Base-by-base conservation (phyloP, 2,329 filamentous ascomycete species). In the Hypoxylon sp. region DNA sequence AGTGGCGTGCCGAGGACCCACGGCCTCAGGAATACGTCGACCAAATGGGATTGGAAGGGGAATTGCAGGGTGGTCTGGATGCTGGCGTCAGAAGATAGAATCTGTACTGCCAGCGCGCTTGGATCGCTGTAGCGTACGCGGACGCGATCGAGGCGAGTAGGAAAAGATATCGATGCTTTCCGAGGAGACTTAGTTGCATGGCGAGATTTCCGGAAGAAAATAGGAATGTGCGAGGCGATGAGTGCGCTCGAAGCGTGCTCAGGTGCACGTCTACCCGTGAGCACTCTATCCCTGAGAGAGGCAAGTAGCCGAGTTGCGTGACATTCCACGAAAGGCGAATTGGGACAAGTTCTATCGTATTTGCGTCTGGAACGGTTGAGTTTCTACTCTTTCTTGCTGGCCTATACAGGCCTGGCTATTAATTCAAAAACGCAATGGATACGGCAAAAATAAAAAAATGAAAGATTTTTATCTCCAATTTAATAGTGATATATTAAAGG, bases 1-100 rank as follows among this genome's bases (percentile, higher is more conserved):
- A 83, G 62, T 86, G 82, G 82, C 82, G 73, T 5, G 76, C 78
- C 11, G 80, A 85, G 61, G 82, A 85, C 44, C 82, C 82, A 5
- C 71, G 82, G 29, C 82, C 82, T 4, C 80, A 85, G 64, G 82
- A 84, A 66, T 84, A 83, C 60, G 67, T 73, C 20, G 68, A 72
- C 35, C 75, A 77, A 25, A 70, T 73, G 32, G 74, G 74, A 30
- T 73, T 86, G 13, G 83, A 86, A 70, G 80, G 79, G 19, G 83
- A 86, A 53, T 73, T 86, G 29, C 80, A 80, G 20, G 79, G 78
- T 19, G 81, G 84, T 13, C 77, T 86, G 63, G 84, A 87, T 66
- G 77, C 76, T 21, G 40, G 65, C 6, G 19, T 25, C 25, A 63
- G 66, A 49, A 63, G 65, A 63, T 64, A 62, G 56, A 40, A 51